phyloP scores from a whole-genome alignment of 2,329 filamentous ascomycete species.

The Talaromyces piceae region DNA sequence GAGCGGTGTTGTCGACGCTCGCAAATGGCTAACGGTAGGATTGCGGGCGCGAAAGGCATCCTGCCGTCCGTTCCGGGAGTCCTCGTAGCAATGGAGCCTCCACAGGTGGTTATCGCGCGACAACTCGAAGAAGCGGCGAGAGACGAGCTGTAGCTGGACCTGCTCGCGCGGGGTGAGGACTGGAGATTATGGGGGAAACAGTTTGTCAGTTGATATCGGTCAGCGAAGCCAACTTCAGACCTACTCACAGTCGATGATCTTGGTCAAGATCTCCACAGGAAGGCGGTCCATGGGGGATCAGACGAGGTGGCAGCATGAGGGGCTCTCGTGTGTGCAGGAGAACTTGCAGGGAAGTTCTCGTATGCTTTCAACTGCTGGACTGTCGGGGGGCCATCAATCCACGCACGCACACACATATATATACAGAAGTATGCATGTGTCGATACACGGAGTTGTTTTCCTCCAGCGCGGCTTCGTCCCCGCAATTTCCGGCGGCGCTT shows the following conservation, averaged over 20 bases:
- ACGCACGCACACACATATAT: too few relatives aligned
- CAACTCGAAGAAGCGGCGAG: slow-evolving; percentile 56
- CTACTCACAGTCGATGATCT: slow-evolving; percentile 57
- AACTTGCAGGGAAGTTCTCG: not conserved
- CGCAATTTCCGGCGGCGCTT: not conserved
- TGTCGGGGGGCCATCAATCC: too few relatives aligned
- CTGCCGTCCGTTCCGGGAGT: slow-evolving; percentile 59
- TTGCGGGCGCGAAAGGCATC: slow-evolving; percentile 14
- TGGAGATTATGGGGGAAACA: too few relatives aligned
- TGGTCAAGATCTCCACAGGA: slow-evolving; percentile 57
- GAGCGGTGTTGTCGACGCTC: slow-evolving; percentile 30
- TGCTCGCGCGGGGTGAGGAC: slow-evolving; percentile 59
- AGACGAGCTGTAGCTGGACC: slow-evolving; percentile 62
- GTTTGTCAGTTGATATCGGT: too few relatives aligned
- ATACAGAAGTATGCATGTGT: too few relatives aligned
- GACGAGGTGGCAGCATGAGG: slow-evolving; percentile 8
- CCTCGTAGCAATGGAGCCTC: slow-evolving; percentile 65
- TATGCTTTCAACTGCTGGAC: not conserved
- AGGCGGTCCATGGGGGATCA: slow-evolving; percentile 44
- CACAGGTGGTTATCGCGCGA: slow-evolving; percentile 70
- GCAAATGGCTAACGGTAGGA: slow-evolving; percentile 40
- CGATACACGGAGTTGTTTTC: too few relatives aligned
- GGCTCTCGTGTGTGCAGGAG: slow-evolving; percentile 4
- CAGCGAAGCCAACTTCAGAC: too few relatives aligned
- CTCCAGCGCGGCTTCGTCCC: not conserved